Evolutionary conservation across 352 stramenopile genomes (phyloP), one percentile per base, ranked within the genome.

Genomic region (Globisporangium polare): DNA sequence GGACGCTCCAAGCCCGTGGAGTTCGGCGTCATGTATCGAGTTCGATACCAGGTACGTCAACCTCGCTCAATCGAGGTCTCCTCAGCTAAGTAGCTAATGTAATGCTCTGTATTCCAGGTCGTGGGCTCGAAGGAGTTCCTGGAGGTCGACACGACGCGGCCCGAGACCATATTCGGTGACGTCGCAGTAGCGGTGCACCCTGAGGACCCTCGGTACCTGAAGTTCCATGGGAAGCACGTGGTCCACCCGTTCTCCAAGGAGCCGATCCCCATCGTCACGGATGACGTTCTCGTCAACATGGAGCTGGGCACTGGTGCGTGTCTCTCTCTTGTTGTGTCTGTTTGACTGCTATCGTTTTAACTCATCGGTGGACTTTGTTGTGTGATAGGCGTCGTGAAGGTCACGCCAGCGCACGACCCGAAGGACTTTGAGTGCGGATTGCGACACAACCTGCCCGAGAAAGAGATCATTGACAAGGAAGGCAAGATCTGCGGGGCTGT

Each of bases 401-500:
- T 99, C 49, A 99, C 98, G n/a, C 98, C 98, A 3, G 97, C 97
- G 13, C 98, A 99, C 68, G 97, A 99, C 73, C 92, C 96, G 3
- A 99, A 99, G 65, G 98, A 99, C 83, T 99, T 99, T 77, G 96
- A 99, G 68, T 99, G 97, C 69, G 97, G 96, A 15, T 90, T 96
- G 69, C 81, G 97, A 22, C 95, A 99, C 64, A 79, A 87, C 41
- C 80, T 99, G n/a, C 69, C 78, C 1, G 73, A 91, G 58, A 67
- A 79, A 31, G 69, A 88, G 31, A 73, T 96, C 31, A 92, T 96
- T 29, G 74, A 94, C 50, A 77, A 88, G 31, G 63, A 84, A 27
- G 86, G 86, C 35, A 80, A 80, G 4, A 69, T 96, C 52, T 92
- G 78, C 29, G 78, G 81, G 5, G 72, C 79, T 5, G 78, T 97